phyloP scores from a whole-genome alignment of 2,329 filamentous ascomycete genomes.

The Pseudocercospora vitis region DNA sequence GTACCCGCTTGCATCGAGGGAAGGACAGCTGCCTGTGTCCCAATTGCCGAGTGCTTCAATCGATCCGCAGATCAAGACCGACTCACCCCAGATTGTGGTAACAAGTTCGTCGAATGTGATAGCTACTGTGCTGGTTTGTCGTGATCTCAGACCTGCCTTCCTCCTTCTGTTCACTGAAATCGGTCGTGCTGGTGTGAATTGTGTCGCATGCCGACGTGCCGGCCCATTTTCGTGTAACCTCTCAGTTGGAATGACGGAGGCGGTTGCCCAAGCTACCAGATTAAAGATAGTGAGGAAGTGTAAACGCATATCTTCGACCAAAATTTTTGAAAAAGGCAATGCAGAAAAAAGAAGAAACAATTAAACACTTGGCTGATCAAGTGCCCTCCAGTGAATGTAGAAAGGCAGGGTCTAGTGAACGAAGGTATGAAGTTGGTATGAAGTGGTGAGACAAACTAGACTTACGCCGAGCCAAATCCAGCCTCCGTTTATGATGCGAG shows the following conservation, averaged over 20 bases:
- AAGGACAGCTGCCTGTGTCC: constrained; percentile 55
- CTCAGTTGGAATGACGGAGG: constrained; percentile 20
- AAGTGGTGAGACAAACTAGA: constrained; percentile 8
- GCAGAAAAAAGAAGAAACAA: neutral
- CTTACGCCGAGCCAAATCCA: constrained; percentile 6
- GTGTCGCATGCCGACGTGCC: constrained; percentile 9
- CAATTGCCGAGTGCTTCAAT: constrained; percentile 61
- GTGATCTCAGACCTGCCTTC: neutral
- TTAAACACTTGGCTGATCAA: constrained; percentile 1
- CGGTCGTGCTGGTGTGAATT: constrained; percentile 11
- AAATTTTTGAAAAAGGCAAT: no score
- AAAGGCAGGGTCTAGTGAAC: constrained; percentile 9
- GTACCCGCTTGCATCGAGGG: constrained; percentile 61
- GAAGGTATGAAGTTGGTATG: constrained; percentile 1
- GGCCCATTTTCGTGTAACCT: constrained; percentile 10
- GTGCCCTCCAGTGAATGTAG: constrained; percentile 4
- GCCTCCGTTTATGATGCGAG: constrained; percentile 14
- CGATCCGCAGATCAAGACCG: constrained; percentile 64
- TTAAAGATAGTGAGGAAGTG: constrained; percentile 18
- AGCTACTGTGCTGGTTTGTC: constrained; percentile 44
- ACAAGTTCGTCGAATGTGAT: constrained; percentile 64
- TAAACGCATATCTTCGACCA: constrained; percentile 18
- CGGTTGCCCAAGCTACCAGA: constrained; percentile 19
- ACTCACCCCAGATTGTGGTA: constrained; percentile 61
- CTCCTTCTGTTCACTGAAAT: constrained; percentile 11